These are phyloP conservation scores for Casuarina cunninghamiana DNA, from an alignment of 306 rosid species.

Conservation along the genomic window DNA sequence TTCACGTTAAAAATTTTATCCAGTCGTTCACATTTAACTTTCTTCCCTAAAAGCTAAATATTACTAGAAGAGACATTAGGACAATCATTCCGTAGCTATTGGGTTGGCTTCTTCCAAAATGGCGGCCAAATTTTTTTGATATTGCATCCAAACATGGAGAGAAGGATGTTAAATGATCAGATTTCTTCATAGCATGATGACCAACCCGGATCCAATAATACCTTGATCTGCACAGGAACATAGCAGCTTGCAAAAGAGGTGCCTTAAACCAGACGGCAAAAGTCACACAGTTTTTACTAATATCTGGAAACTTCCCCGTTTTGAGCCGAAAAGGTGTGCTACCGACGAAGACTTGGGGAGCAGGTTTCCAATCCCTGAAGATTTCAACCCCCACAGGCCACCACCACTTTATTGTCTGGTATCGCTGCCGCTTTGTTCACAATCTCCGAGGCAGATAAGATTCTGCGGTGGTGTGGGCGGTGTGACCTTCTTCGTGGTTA, in stretches of 20 bases:
- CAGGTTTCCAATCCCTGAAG: neutral
- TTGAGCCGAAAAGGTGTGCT: neutral
- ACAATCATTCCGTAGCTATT: too few relatives aligned
- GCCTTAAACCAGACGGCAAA: neutral
- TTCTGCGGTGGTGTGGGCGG: neutral
- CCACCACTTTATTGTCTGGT: neutral
- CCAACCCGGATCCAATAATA: neutral
- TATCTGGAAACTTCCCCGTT: neutral
- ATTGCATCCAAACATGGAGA: neutral
- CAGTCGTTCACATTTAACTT: too few relatives aligned
- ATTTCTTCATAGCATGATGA: neutral
- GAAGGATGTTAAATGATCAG: neutral
- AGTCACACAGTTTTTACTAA: neutral
- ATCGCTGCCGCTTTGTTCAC: conserved; percentile 14
- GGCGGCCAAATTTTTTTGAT: neutral
- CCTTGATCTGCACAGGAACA: neutral
- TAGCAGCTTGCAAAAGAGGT: neutral
- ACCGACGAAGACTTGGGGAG: neutral
- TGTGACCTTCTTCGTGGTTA: conserved; percentile 4
- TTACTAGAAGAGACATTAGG: too few relatives aligned
- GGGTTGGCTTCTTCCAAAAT: neutral
- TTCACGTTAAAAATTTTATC: too few relatives aligned
- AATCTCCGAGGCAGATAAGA: neutral
- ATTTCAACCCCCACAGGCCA: neutral
- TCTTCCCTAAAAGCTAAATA: too few relatives aligned